Conservation (phyloP, 805 yeast genomes). For the Vanderwaltozyma polyspora region DNA sequence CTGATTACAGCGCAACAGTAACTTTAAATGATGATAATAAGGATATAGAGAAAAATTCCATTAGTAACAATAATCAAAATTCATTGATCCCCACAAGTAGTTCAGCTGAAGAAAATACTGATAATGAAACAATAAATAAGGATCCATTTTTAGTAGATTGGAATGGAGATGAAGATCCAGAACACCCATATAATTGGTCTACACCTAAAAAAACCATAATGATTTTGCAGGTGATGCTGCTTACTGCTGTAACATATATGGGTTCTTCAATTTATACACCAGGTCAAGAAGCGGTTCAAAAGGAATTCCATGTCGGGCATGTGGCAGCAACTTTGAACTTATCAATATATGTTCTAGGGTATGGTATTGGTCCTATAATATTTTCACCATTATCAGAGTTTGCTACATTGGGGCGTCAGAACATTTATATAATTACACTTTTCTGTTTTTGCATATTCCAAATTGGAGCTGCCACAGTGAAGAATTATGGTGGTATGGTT, state of each 20-base stretch:
- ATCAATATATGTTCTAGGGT: conserved; percentile 46
- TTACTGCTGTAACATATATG: conserved; percentile 43
- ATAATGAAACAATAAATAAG: not conserved
- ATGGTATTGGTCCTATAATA: conserved; percentile 49
- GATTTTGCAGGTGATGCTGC: conserved; percentile 31
- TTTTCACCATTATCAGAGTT: conserved; percentile 51
- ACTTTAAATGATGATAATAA: not conserved
- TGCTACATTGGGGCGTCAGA: conserved; percentile 41
- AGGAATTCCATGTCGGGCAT: conserved; percentile 34
- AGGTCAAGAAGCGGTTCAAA: conserved; percentile 33
- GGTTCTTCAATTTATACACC: conserved; percentile 49
- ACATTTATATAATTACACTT: conserved; percentile 37
- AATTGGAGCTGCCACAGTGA: conserved; percentile 43
- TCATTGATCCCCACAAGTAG: not conserved
- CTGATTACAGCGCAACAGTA: not conserved
- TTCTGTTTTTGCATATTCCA: conserved; percentile 40
- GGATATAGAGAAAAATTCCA: no score
- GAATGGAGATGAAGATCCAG: conserved; percentile 35
- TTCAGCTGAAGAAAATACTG: not conserved
- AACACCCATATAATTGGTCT: conserved; percentile 50
- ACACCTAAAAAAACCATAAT: conserved; percentile 29
- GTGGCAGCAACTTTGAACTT: conserved; percentile 41
- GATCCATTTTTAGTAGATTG: conserved; percentile 24
- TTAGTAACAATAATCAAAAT: no score
- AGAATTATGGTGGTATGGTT: conserved; percentile 40